Percentiles rank a stretch among this genome's conserved stretches.
Conservation (phyloP, 139 green algal species). For the Microglena sp. region DNA sequence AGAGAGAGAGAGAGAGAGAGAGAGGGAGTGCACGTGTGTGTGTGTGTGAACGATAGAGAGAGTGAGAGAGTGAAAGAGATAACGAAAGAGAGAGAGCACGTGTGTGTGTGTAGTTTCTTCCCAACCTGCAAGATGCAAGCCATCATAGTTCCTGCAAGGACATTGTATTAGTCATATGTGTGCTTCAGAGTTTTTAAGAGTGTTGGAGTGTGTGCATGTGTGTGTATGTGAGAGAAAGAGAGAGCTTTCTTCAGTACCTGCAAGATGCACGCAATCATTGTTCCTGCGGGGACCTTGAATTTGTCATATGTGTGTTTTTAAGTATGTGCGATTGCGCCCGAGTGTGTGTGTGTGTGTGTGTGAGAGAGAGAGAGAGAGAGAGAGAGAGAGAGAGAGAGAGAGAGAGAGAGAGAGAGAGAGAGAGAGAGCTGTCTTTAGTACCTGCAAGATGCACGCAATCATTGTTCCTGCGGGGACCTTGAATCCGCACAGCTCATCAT, state of each 20-base stretch:
- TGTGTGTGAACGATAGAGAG: not conserved
- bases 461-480: conserved; percentile 56
- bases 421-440: no score
- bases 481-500: conserved; percentile 65
- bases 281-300: not conserved
- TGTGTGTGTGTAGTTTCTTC: not conserved
- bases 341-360: not conserved
- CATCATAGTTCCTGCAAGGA: not conserved
- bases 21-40: not conserved
- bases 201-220: not conserved
- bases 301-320: not conserved
- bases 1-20: not conserved
- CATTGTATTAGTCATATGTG: not conserved
- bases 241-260: not conserved
- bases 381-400: not conserved
- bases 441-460: conserved; percentile 53
- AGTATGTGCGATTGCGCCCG: not conserved
- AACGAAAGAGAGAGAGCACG: not conserved
- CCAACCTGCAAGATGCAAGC: not conserved
- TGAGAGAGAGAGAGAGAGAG: not conserved
- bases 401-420: not conserved
- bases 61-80: not conserved
- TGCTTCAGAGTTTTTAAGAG: not conserved
- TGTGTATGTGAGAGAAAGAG: not conserved
- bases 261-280: not conserved